phyloP scores from a whole-genome alignment of 2,329 filamentous ascomycete species.

The Aspergillus oerlinghausenensis region DNA sequence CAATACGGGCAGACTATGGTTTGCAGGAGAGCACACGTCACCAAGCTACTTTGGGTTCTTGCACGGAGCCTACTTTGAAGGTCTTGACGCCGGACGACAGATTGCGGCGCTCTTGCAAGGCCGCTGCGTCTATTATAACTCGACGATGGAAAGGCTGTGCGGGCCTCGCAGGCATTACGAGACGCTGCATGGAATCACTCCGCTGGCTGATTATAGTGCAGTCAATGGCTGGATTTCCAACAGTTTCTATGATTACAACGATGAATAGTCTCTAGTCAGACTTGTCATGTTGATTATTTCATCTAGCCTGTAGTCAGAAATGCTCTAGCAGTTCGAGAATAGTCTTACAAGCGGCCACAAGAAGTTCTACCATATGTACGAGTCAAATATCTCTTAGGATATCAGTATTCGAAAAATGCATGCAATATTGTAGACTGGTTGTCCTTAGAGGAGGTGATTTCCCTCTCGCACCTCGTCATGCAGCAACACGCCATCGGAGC shows the following conservation, averaged over 20 bases:
- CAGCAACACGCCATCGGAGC: too few relatives aligned
- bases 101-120: constrained; percentile 21
- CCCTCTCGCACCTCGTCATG: too few relatives aligned
- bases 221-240: constrained; percentile 25
- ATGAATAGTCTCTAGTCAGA: background rate
- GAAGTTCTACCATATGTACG: too few relatives aligned
- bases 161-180: constrained; percentile 19
- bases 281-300: too few relatives aligned
- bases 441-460: too few relatives aligned
- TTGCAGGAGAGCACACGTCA: constrained; percentile 61
- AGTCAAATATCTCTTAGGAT: too few relatives aligned
- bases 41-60: constrained; percentile 62
- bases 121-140: constrained; percentile 12
- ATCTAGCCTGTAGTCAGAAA: too few relatives aligned
- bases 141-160: constrained; percentile 5
- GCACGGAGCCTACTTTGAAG: constrained; percentile 59
- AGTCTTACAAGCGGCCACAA: too few relatives aligned
- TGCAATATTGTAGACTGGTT: too few relatives aligned
- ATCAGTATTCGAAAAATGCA: background rate
- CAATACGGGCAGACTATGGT: constrained; percentile 59
- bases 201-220: constrained; percentile 21
- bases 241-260: constrained; percentile 23
- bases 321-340: too few relatives aligned
- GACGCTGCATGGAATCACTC: constrained; percentile 22
- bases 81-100: constrained; percentile 44